Conservation (phyloP, 345 rosid genomes). For the Citrus inodora region DNA sequence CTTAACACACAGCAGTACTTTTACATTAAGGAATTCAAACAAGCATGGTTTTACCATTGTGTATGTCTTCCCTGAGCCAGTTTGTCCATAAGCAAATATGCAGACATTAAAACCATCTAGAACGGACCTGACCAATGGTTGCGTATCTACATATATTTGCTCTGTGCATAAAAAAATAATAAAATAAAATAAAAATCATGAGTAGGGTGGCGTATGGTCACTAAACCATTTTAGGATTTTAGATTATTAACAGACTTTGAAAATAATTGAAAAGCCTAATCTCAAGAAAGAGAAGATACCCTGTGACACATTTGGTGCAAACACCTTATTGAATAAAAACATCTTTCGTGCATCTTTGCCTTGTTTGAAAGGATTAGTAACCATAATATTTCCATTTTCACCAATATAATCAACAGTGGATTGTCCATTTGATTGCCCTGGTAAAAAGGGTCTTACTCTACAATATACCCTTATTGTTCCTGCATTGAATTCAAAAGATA, state of each 20-base stretch:
- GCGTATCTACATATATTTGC: conserved; percentile 81
- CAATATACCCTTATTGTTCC: conserved; percentile 91
- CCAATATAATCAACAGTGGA: conserved; percentile 89
- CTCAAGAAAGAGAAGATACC: conserved; percentile 34
- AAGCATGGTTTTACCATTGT: conserved; percentile 66
- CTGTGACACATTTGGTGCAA: conserved; percentile 70
- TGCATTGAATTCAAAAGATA: conserved; percentile 25
- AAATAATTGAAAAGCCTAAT: neutral
- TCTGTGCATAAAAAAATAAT: conserved; percentile 35
- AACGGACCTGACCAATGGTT: conserved; percentile 77
- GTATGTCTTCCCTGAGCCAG: conserved; percentile 98
- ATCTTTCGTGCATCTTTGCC: conserved; percentile 88
- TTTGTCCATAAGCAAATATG: conserved; percentile 97
- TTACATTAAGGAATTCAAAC: neutral
- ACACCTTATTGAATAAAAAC: conserved; percentile 85
- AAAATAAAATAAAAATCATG: neutral
- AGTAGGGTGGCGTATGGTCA: neutral
- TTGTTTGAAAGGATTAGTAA: conserved; percentile 77
- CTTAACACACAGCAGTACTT: neutral
- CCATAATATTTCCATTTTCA: conserved; percentile 93
- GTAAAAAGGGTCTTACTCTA: conserved; percentile 83
- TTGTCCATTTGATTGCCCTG: conserved; percentile 56
- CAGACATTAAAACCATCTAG: conserved; percentile 95
- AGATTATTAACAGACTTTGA: neutral
- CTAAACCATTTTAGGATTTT: neutral